Conservation (phyloP, 257 asterid species). For the Galeopsis tetrahit region DNA sequence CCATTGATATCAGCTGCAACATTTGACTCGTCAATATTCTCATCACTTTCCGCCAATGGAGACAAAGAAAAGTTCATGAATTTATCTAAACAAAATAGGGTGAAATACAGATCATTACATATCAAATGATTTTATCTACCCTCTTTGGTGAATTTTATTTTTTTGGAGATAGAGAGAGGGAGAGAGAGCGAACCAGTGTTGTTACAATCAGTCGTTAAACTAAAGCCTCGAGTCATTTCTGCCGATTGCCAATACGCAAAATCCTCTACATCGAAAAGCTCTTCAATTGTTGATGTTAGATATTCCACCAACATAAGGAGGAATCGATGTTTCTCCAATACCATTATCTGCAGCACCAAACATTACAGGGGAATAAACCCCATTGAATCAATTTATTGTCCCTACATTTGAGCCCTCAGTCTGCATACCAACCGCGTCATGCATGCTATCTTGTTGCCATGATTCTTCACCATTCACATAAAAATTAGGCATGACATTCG, state of each 20-base stretch:
- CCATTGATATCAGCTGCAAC: too few relatives aligned
- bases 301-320: slow-evolving; percentile 62
- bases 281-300: slow-evolving; percentile 54
- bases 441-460: too few relatives aligned
- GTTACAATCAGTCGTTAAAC: slow-evolving; percentile 61
- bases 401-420: slow-evolving; percentile 51
- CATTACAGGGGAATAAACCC: slow-evolving; percentile 45
- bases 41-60: too few relatives aligned
- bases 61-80: too few relatives aligned
- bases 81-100: slow-evolving; percentile 42
- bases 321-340: slow-evolving; percentile 44
- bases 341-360: slow-evolving; percentile 54
- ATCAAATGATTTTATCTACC: too few relatives aligned
- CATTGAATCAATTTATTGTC: slow-evolving; percentile 56
- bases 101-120: background rate
- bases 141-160: too few relatives aligned
- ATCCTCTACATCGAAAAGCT: slow-evolving; percentile 46
- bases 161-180: slow-evolving; percentile 10
- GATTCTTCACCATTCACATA: too few relatives aligned
- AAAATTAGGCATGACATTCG: too few relatives aligned
- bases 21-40: too few relatives aligned
- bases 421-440: too few relatives aligned
- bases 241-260: slow-evolving; percentile 67
- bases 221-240: slow-evolving; percentile 70
- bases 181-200: slow-evolving; percentile 51